Conservation (phyloP, 164 flowering plant genomes). For the Dillenia turbinata region DNA sequence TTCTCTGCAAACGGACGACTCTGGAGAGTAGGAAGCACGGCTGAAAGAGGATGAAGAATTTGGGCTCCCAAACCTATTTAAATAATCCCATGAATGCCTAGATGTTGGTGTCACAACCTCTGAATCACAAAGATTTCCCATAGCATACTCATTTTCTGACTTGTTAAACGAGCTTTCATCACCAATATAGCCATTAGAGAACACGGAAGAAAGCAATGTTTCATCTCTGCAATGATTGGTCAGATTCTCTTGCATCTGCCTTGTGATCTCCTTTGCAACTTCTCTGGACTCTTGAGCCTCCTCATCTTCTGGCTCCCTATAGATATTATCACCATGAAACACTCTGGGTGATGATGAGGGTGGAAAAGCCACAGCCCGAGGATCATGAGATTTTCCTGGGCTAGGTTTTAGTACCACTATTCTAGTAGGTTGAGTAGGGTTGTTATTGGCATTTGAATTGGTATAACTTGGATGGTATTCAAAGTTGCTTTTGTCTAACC, state of each 20-base stretch:
- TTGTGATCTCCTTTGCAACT: conserved; percentile 61
- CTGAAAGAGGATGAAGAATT: conserved; percentile 66
- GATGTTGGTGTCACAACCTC: conserved; percentile 79
- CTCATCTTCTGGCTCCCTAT: conserved; percentile 41
- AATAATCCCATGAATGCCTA: conserved; percentile 76
- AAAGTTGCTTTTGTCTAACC: conserved; percentile 27
- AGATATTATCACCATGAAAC: conserved; percentile 26
- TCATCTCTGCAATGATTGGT: conserved; percentile 57
- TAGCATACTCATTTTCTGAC: conserved; percentile 63
- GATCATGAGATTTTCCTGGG: conserved; percentile 47
- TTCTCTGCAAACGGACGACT: conserved; percentile 90
- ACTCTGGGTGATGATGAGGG: conserved; percentile 39
- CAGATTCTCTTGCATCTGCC: conserved; percentile 54
- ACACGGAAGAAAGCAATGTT: conserved; percentile 59
- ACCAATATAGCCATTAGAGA: conserved; percentile 80
- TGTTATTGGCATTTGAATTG: conserved; percentile 28
- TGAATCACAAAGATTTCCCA: conserved; percentile 65
- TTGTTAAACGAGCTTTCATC: conserved; percentile 79
- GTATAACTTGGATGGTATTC: conserved; percentile 23
- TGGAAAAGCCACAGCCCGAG: conserved; percentile 42
- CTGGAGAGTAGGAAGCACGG: conserved; percentile 73
- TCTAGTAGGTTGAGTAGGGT: conserved; percentile 36
- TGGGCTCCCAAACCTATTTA: conserved; percentile 67
- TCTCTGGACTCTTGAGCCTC: conserved; percentile 53
- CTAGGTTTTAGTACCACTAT: conserved; percentile 64